phyloP scores from a whole-genome alignment of 106 monocot species.

The Allium cepa region DNA sequence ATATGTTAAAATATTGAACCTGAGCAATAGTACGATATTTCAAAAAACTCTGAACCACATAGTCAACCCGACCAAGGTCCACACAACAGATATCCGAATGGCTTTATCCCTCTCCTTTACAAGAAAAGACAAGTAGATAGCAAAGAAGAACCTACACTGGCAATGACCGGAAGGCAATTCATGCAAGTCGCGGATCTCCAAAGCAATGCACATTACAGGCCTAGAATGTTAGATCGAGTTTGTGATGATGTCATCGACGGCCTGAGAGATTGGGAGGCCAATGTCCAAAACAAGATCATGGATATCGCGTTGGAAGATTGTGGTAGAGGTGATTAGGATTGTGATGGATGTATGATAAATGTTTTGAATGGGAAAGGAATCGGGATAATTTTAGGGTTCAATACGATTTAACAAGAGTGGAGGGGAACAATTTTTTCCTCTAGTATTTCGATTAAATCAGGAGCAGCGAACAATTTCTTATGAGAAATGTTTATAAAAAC shows the following conservation, averaged over 20 bases:
- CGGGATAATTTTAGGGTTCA: too few species aligned
- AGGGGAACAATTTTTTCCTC: too few species aligned
- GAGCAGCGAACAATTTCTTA: too few species aligned
- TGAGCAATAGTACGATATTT: slow-evolving; percentile 87
- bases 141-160: slow-evolving; percentile 99
- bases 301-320: slow-evolving; percentile 90
- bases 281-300: slow-evolving; percentile 77
- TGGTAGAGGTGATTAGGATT: slow-evolving; percentile 56
- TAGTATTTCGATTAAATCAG: too few species aligned
- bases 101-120: slow-evolving; percentile 13
- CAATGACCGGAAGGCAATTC: slow-evolving; percentile 99
- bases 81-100: slow-evolving; percentile 29
- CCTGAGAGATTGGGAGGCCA: slow-evolving; percentile 69
- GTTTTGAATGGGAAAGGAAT: too few species aligned
- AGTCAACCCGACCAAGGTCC: slow-evolving; percentile 74
- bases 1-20: slow-evolving; percentile 18
- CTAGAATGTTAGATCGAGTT: slow-evolving; percentile 81
- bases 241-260: slow-evolving; percentile 91
- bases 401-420: too few species aligned
- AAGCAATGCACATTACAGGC: slow-evolving; percentile 69
- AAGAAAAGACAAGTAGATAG: slow-evolving; percentile 68
- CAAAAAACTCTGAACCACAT: slow-evolving; percentile 91
- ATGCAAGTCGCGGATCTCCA: slow-evolving; percentile 88
- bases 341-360: too few species aligned
- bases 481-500: too few species aligned